Conservation (phyloP, 2,329 filamentous ascomycete genomes). For the Calonectria pseudoturangicola region DNA sequence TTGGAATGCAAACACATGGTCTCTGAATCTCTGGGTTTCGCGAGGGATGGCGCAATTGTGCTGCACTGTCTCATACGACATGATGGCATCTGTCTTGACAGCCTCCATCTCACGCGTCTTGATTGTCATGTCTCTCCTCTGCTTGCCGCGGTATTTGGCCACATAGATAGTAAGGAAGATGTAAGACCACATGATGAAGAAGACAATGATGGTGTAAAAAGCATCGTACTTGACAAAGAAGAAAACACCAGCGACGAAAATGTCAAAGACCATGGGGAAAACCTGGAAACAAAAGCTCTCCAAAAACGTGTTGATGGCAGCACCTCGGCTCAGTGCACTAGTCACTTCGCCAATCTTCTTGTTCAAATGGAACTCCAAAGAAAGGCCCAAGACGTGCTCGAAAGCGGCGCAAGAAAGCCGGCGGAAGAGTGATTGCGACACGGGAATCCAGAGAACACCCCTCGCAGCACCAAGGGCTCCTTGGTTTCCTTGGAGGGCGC, state of each 20-base stretch:
- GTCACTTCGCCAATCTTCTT: slow-evolving; percentile 72
- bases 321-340: slow-evolving; percentile 68
- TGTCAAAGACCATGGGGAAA: slow-evolving; percentile 70
- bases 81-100: slow-evolving; percentile 68
- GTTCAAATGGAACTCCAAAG: slow-evolving; percentile 70
- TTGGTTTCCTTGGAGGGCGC: slow-evolving; percentile 67
- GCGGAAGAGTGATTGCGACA: slow-evolving; percentile 66
- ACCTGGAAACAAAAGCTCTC: slow-evolving; percentile 70
- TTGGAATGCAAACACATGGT: slow-evolving; percentile 72
- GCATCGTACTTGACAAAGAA: slow-evolving; percentile 68
- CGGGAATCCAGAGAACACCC: slow-evolving; percentile 68
- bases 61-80: slow-evolving; percentile 75
- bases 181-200: slow-evolving; percentile 69
- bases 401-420: slow-evolving; percentile 67
- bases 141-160: slow-evolving; percentile 66
- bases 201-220: slow-evolving; percentile 69
- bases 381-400: slow-evolving; percentile 67
- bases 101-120: slow-evolving; percentile 69
- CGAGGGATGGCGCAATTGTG: slow-evolving; percentile 78
- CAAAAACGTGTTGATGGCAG: slow-evolving; percentile 69
- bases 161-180: slow-evolving; percentile 71
- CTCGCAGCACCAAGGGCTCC: slow-evolving; percentile 65
- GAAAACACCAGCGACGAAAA: slow-evolving; percentile 67
- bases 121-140: slow-evolving; percentile 65
- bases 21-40: slow-evolving; percentile 74